Evolutionary conservation across 768 basidiomycete species (phyloP).

Genomic region (Russula abietina): DNA sequence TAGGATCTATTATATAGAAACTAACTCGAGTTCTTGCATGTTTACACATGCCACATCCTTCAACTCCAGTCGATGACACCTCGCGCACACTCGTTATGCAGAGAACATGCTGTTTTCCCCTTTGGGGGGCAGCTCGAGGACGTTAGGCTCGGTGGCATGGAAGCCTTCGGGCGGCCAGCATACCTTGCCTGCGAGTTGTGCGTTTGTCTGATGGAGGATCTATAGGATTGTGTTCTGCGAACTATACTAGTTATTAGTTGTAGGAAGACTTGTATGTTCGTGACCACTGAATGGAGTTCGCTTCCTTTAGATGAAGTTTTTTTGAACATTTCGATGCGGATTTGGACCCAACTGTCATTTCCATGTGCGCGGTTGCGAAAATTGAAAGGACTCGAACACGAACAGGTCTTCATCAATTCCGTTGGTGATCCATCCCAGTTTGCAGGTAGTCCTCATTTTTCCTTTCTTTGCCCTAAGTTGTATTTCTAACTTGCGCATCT

Average conservation of each 20-base stretch:
- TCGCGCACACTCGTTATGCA: constrained; percentile 35
- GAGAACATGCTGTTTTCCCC: constrained; percentile 33
- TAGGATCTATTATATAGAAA: constrained; percentile 39
- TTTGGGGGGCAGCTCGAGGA: constrained; percentile 34
- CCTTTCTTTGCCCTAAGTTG: not conserved
- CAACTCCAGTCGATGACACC: constrained; percentile 38
- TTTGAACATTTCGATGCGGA: no score
- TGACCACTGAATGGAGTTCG: not conserved
- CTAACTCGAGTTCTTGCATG: constrained; percentile 43
- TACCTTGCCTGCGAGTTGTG: constrained; percentile 35
- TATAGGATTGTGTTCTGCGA: not conserved
- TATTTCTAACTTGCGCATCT: not conserved
- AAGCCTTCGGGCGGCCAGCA: constrained; percentile 27
- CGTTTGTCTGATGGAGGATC: constrained; percentile 40
- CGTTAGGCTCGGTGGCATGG: constrained; percentile 31
- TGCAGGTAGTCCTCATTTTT: constrained; percentile 40
- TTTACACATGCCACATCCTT: constrained; percentile 41
- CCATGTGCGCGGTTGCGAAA: no score
- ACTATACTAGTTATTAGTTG: not conserved
- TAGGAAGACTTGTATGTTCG: not conserved
- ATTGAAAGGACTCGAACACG: no score
- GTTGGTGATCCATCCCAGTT: constrained; percentile 83
- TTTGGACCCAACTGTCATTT: no score
- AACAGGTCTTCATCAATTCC: constrained; percentile 77
- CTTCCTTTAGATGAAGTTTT: no score